Evolutionary conservation across 257 asterid species (phyloP).

Genomic region (Solanum microdontum): DNA sequence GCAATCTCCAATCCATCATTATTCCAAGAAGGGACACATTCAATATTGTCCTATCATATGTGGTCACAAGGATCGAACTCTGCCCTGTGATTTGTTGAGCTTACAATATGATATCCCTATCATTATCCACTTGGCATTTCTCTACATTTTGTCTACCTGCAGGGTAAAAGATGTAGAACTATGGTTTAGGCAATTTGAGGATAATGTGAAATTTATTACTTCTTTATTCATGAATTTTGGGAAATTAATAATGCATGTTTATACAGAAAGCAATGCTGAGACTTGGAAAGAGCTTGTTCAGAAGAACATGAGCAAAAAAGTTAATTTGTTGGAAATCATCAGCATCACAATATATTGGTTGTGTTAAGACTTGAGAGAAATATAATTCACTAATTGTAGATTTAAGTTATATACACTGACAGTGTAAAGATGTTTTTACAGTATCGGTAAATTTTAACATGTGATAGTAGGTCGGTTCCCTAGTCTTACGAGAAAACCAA

Average conservation of each 20-base stretch:
- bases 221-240: not conserved
- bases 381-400: not conserved
- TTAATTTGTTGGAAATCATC: conserved; percentile 70
- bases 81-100: not conserved
- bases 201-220: not conserved
- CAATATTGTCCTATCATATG: not conserved
- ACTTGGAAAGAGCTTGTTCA: conserved; percentile 61
- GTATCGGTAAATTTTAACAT: not conserved
- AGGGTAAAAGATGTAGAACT: not conserved
- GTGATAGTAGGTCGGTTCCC: not conserved
- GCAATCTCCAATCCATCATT: not conserved
- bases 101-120: not conserved
- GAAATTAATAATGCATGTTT: not conserved
- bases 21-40: not conserved
- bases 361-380: conserved; percentile 54
- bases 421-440: not conserved
- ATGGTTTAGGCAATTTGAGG: not conserved
- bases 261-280: conserved; percentile 2
- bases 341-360: conserved; percentile 48
- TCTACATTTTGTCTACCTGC: not conserved
- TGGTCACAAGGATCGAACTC: not conserved
- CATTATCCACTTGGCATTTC: not conserved
- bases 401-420: not conserved
- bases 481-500: not conserved
- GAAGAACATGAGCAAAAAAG: conserved; percentile 69